Percentiles rank a stretch among this genome's conserved stretches.
These are phyloP conservation scores for Acer yangbiense DNA, from an alignment of 345 rosid species.

Conservation along the genomic window DNA sequence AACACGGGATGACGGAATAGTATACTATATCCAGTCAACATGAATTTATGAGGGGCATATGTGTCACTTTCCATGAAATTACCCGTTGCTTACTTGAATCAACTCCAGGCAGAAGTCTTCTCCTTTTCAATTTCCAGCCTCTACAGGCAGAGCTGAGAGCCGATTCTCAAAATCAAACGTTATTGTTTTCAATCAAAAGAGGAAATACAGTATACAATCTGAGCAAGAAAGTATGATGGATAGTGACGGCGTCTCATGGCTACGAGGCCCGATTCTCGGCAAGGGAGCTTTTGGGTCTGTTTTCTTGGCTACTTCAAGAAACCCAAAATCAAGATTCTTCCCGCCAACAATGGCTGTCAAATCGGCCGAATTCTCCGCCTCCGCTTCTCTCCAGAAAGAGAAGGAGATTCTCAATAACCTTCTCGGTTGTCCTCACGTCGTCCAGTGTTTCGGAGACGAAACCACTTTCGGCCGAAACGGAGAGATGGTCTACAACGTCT, in stretches of 20 bases:
- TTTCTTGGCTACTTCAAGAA: conserved; percentile 21
- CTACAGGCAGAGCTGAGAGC: too few species aligned
- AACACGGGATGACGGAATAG: too few species aligned
- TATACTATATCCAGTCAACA: too few species aligned
- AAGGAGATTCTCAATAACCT: conserved; percentile 35
- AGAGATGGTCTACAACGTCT: conserved; percentile 29
- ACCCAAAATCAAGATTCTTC: conserved; percentile 13
- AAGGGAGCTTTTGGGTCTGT: conserved; percentile 35
- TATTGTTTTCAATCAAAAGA: too few species aligned
- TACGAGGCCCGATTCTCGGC: conserved; percentile 29
- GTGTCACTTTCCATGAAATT: neutral
- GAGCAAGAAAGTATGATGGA: neutral
- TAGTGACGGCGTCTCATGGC: conserved; percentile 18
- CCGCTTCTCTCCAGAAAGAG: conserved; percentile 38
- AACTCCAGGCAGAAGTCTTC: neutral
- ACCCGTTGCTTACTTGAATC: neutral
- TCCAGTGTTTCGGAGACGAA: conserved; percentile 41
- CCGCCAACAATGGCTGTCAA: conserved; percentile 38
- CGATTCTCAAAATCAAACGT: too few species aligned
- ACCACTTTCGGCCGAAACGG: conserved; percentile 13
- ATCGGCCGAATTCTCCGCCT: conserved; percentile 20
- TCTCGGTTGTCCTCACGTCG: conserved; percentile 27
- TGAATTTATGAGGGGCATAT: neutral
- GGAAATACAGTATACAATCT: neutral
- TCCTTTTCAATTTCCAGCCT: too few species aligned